Conservation (phyloP, 257 asterid genomes). For the Echites panduratus region DNA sequence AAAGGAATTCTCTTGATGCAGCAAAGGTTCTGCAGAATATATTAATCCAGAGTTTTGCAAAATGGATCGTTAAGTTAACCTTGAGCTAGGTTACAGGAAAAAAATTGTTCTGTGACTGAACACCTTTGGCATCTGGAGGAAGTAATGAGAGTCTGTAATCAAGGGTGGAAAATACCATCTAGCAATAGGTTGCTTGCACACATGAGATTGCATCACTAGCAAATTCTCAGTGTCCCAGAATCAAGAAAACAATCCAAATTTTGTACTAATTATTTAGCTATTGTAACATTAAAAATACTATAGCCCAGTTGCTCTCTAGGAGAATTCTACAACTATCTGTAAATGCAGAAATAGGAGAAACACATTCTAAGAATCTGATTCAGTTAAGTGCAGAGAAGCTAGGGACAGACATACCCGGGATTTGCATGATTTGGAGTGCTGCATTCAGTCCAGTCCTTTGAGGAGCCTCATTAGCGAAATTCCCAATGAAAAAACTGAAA, state of each 20-base stretch:
- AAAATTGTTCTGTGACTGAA: too few species aligned
- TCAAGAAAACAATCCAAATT: neutral
- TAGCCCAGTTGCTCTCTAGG: too few species aligned
- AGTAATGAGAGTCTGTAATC: slow-evolving; percentile 81
- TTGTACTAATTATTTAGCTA: neutral
- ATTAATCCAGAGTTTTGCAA: neutral
- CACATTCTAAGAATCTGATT: neutral
- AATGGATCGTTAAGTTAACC: neutral
- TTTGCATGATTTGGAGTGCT: neutral
- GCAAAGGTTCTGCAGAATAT: neutral
- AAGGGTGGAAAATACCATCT: slow-evolving; percentile 94
- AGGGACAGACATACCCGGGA: slow-evolving; percentile 1
- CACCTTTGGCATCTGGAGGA: slow-evolving; percentile 68
- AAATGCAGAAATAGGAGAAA: neutral
- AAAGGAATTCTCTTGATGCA: neutral
- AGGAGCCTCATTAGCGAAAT: neutral
- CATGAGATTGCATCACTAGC: slow-evolving; percentile 48
- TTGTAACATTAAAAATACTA: too few species aligned
- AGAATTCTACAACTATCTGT: neutral
- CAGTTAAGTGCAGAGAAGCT: neutral
- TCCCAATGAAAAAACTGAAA: neutral
- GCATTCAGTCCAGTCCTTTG: too few species aligned
- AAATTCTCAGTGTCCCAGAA: neutral
- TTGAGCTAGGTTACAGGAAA: too few species aligned
- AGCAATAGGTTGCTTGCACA: slow-evolving; percentile 88